These are phyloP conservation scores for Coemansia sp. DNA, from an alignment of 192 early-diverging fungal genomes.

Conservation along the genomic window DNA sequence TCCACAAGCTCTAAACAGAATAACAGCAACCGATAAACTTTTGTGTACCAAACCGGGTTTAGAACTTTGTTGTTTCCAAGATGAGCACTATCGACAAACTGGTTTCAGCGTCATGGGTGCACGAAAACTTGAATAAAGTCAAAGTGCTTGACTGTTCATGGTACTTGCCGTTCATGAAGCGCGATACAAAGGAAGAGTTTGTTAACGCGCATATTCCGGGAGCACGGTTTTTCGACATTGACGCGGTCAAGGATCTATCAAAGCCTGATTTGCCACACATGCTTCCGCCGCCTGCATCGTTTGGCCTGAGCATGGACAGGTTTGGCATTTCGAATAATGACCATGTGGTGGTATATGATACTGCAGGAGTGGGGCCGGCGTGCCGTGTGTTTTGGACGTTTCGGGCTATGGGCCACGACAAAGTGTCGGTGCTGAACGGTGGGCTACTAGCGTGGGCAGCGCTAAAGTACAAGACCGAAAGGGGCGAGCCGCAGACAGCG, in stretches of 20 bases:
- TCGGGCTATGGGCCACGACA: conserved; percentile 81
- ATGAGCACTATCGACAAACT: conserved; percentile 4
- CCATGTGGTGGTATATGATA: conserved; percentile 91
- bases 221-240: conserved; percentile 91
- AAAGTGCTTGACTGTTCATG: conserved; percentile 89
- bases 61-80: not conserved
- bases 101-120: conserved; percentile 64
- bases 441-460: conserved; percentile 80
- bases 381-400: conserved; percentile 93
- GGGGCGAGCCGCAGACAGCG: conserved; percentile 34
- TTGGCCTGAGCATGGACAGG: conserved; percentile 66
- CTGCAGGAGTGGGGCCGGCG: conserved; percentile 75
- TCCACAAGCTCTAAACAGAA: not conserved
- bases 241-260: conserved; percentile 73
- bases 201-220: conserved; percentile 61
- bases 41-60: not conserved
- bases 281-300: conserved; percentile 73
- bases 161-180: conserved; percentile 78
- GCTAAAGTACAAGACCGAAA: conserved; percentile 31
- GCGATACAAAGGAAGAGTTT: conserved; percentile 73
- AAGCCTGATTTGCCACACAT: conserved; percentile 78
- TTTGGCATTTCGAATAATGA: conserved; percentile 78
- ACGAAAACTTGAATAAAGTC: conserved; percentile 59
- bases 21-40: not conserved
- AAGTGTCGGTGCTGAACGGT: conserved; percentile 86